Conservation (phyloP, 2,329 filamentous ascomycete species). For the Scleromitrula shiraiana region DNA sequence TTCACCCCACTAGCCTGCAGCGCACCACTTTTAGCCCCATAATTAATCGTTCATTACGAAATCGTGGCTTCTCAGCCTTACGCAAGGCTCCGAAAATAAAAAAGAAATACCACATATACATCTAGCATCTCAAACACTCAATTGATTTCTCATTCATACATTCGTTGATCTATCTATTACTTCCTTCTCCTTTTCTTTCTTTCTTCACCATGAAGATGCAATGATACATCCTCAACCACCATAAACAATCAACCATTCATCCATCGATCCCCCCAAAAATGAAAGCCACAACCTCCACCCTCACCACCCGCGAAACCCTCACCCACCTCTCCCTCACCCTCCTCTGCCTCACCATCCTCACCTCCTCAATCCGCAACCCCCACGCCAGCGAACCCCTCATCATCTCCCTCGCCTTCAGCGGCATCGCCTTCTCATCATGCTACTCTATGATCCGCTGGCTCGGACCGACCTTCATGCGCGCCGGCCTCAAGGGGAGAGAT, state of each 20-base stretch:
- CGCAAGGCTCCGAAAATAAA: not conserved
- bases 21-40: not conserved
- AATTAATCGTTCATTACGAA: slow-evolving; percentile 1
- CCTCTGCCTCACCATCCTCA: slow-evolving; percentile 64
- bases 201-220: not conserved
- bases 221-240: not conserved
- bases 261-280: not conserved
- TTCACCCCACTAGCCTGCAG: slow-evolving; percentile 4
- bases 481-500: slow-evolving; percentile 83
- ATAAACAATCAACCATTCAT: not conserved
- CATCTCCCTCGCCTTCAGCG: slow-evolving; percentile 79
- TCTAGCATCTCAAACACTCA: not conserved
- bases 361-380: slow-evolving; percentile 72
- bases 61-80: slow-evolving; percentile 9
- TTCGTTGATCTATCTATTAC: too few species aligned
- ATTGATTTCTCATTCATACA: not conserved
- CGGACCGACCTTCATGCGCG: slow-evolving; percentile 78
- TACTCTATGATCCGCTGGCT: slow-evolving; percentile 92
- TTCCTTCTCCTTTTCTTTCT: not conserved
- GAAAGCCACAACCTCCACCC: slow-evolving; percentile 24
- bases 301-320: slow-evolving; percentile 45
- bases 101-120: slow-evolving; percentile 2
- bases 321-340: slow-evolving; percentile 54
- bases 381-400: slow-evolving; percentile 83
- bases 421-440: slow-evolving; percentile 71